Evolutionary conservation across 2,329 filamentous ascomycete species (phyloP).

Genomic region (Talaromyces sp.): DNA sequence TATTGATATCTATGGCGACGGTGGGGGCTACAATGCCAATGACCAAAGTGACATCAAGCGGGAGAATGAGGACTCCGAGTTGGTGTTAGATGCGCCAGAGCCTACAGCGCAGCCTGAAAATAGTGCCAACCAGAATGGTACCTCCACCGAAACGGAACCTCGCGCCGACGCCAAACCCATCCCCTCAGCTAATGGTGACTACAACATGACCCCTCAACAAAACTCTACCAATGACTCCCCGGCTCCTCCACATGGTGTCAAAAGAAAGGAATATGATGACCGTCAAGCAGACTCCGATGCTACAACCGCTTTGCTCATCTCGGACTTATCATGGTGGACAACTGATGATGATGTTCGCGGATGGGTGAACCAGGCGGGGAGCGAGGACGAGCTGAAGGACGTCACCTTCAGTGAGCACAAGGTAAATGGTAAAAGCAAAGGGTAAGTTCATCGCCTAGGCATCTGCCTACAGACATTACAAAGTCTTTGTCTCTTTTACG

Average conservation of each 20-base stretch:
- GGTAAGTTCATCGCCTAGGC: conserved; percentile 58
- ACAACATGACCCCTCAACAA: conserved; percentile 23
- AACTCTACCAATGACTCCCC: conserved; percentile 20
- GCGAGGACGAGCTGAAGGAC: conserved; percentile 84
- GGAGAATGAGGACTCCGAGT: conserved; percentile 43
- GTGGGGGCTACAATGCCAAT: conserved; percentile 49
- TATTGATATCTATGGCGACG: conserved; percentile 71
- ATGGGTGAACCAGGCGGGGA: conserved; percentile 77
- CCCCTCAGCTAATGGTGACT: conserved; percentile 10
- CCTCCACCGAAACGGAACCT: conserved; percentile 3
- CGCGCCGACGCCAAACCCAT: conserved; percentile 4
- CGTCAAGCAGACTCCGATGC: conserved; percentile 61
- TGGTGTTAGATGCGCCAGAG: conserved; percentile 21
- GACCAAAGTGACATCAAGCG: conserved; percentile 52
- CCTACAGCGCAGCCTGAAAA: background rate
- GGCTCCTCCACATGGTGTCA: conserved; percentile 57
- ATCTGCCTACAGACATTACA: background rate
- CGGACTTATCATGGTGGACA: conserved; percentile 94
- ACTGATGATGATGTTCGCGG: conserved; percentile 92
- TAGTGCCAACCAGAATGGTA: background rate
- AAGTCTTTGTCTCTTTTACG: background rate
- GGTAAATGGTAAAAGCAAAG: conserved; percentile 98
- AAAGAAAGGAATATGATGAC: conserved; percentile 63
- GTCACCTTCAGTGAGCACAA: conserved; percentile 98
- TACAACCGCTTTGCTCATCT: conserved; percentile 76